Conservation (phyloP, 352 stramenopile genomes). For the Globisporangium orthogonon region DNA sequence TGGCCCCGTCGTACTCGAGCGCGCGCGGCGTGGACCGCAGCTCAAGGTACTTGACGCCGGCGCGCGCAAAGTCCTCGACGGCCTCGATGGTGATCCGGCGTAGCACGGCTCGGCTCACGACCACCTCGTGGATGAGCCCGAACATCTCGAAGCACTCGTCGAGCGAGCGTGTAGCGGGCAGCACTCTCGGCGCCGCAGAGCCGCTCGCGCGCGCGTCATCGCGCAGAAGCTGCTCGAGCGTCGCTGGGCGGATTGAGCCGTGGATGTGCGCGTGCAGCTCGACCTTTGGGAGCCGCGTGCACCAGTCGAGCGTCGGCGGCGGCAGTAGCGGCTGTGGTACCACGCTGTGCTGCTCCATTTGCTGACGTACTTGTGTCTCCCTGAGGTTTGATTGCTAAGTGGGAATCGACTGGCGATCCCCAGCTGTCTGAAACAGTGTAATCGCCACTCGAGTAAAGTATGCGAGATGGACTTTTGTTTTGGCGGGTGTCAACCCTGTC, state of each 20-base stretch:
- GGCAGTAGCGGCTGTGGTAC: no score
- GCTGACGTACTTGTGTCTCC: background rate
- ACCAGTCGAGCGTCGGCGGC: conserved; percentile 31
- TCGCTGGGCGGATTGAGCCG: conserved; percentile 65
- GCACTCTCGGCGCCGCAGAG: conserved; percentile 16
- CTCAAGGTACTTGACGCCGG: conserved; percentile 84
- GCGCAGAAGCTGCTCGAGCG: conserved; percentile 55
- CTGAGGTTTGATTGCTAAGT: no score
- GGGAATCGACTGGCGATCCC: no score
- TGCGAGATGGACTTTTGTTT: no score
- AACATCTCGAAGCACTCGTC: conserved; percentile 89
- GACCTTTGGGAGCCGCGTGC: conserved; percentile 62
- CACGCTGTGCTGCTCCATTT: background rate
- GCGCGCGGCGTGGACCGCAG: conserved; percentile 74
- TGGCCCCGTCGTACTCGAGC: conserved; percentile 46
- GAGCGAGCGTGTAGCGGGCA: conserved; percentile 50
- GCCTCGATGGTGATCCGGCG: conserved; percentile 66
- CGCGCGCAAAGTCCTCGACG: conserved; percentile 74
- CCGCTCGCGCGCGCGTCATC: conserved; percentile 29
- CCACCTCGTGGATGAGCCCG: conserved; percentile 74
- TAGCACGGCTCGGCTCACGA: conserved; percentile 59
- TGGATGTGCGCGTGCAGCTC: conserved; percentile 89
- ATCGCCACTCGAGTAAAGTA: no score
- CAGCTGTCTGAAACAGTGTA: no score
- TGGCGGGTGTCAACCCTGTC: no score